Percentiles rank a stretch among this genome's conserved stretches.
phyloP scores from a whole-genome alignment of 176 grass and related monocot species.

The Ananas comosus region DNA sequence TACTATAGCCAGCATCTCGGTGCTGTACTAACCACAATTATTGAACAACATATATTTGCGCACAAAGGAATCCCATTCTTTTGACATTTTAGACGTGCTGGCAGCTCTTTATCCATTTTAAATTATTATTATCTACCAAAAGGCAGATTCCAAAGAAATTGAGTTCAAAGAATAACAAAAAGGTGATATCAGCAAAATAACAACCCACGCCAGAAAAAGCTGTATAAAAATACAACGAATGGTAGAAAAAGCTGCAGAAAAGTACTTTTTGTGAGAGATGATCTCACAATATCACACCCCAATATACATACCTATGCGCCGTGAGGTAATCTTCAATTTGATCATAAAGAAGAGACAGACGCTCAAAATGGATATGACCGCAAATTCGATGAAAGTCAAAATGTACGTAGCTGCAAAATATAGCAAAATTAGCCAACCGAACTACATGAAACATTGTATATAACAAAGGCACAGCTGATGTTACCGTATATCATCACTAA shows the following conservation, averaged over 20 bases:
- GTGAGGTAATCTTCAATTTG: slow-evolving; percentile 77
- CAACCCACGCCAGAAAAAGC: too few species aligned
- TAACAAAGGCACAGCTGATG: not conserved
- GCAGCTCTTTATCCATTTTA: too few species aligned
- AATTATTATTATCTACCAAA: too few species aligned
- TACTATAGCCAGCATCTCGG: too few species aligned
- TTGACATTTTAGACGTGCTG: too few species aligned
- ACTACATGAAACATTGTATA: slow-evolving; percentile 8
- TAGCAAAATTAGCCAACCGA: slow-evolving; percentile 16
- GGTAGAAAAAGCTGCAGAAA: not conserved
- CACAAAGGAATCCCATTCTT: too few species aligned
- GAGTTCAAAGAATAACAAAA: too few species aligned
- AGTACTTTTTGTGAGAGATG: not conserved
- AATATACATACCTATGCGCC: slow-evolving; percentile 55
- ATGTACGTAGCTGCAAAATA: slow-evolving; percentile 73
- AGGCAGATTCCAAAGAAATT: too few species aligned
- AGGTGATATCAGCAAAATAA: too few species aligned
- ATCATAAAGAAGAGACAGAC: slow-evolving; percentile 81
- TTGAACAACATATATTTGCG: too few species aligned
- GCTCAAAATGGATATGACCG: slow-evolving; percentile 90
- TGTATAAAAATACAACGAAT: too few species aligned
- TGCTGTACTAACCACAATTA: too few species aligned
- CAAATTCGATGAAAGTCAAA: slow-evolving; percentile 94
- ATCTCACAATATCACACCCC: not conserved
- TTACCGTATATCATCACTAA: slow-evolving; percentile 76